Evolutionary conservation across 352 stramenopile genomes (phyloP).

Genomic region (Globisporangium paddicum): DNA sequence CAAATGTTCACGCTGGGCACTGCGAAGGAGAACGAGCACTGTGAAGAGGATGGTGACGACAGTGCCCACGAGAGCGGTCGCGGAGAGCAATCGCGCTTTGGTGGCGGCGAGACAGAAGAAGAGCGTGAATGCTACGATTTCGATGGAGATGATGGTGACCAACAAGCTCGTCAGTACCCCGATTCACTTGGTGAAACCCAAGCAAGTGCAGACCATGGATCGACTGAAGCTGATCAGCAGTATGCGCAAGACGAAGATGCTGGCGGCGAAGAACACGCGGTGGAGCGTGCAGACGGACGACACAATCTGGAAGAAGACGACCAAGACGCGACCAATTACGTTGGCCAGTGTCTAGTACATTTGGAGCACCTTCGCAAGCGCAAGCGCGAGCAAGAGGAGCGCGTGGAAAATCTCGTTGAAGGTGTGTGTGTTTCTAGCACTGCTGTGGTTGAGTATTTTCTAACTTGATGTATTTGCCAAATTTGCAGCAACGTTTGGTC

Average conservation of each 20-base stretch:
- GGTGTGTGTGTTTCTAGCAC: background rate
- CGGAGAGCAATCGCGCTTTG: background rate
- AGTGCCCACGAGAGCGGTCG: background rate
- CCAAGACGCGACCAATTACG: background rate
- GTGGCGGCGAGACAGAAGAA: no score
- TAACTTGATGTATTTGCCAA: background rate
- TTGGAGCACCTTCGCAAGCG: constrained; percentile 5
- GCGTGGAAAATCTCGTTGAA: constrained; percentile 3
- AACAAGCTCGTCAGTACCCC: background rate
- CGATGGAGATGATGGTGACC: background rate
- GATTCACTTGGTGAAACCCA: background rate
- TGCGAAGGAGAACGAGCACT: background rate
- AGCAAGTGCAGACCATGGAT: background rate
- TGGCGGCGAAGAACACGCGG: background rate
- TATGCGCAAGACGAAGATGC: background rate
- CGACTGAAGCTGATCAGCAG: background rate
- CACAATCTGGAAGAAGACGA: background rate
- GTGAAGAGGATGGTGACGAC: background rate
- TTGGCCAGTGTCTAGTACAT: background rate
- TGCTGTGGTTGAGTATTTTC: background rate
- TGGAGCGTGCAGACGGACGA: background rate
- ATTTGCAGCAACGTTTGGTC: constrained; percentile 2
- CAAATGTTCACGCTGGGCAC: background rate
- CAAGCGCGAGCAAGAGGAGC: constrained; percentile 7
- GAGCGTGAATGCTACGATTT: background rate